Conservation (phyloP, 345 rosid species). For the Rubroshorea leprosula region DNA sequence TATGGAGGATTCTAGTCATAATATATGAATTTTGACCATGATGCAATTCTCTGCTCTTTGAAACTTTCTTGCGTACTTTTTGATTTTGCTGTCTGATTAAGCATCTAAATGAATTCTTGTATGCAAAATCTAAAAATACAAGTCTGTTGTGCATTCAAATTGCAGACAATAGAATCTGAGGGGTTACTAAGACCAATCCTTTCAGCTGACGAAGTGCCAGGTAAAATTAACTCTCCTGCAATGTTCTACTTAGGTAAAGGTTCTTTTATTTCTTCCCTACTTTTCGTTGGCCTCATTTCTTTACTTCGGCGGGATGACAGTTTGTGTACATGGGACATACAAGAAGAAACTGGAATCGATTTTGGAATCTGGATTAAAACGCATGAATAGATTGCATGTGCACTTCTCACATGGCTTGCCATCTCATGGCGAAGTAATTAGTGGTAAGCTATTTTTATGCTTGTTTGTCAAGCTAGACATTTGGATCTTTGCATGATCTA, state of each 20-base stretch:
- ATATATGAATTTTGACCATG: background rate
- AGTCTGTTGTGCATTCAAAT: conserved; percentile 11
- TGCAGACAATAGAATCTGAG: conserved; percentile 72
- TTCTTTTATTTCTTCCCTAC: background rate
- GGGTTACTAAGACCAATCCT: conserved; percentile 65
- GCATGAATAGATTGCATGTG: conserved; percentile 78
- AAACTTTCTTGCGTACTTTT: too few species aligned
- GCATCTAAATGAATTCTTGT: background rate
- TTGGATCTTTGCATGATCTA: background rate
- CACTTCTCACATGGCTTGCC: conserved; percentile 91
- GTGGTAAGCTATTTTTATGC: conserved; percentile 40
- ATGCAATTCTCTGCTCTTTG: too few species aligned
- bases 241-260: background rate
- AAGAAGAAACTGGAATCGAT: conserved; percentile 66
- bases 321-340: conserved; percentile 91
- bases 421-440: conserved; percentile 71
- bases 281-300: conserved; percentile 1
- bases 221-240: conserved; percentile 19
- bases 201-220: conserved; percentile 66
- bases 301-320: conserved; percentile 28
- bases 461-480: background rate
- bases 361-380: conserved; percentile 67
- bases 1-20: background rate
- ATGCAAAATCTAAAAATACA: conserved; percentile 1
- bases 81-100: background rate